phyloP scores from a whole-genome alignment of 2,329 filamentous ascomycete species.

The Colletotrichum caudatum region DNA sequence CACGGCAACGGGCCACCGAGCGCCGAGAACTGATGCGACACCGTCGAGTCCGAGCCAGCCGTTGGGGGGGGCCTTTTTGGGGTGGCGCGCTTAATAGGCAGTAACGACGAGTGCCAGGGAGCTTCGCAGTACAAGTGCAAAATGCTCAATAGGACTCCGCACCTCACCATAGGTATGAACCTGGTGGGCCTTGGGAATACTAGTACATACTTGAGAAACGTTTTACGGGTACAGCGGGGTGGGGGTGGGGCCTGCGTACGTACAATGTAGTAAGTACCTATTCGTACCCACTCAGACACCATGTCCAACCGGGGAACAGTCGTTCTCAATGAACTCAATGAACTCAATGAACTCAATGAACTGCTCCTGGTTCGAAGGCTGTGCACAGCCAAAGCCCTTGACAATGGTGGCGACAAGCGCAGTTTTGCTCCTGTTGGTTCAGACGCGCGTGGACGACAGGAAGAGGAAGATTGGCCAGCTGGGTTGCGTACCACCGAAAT shows the following conservation, averaged over 20 bases:
- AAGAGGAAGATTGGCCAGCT: neutral
- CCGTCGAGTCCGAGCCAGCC: neutral
- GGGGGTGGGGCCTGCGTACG: neutral
- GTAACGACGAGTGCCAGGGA: neutral
- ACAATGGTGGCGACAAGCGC: neutral
- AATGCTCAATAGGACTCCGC: slow-evolving; percentile 1
- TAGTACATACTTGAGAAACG: slow-evolving; percentile 16
- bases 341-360: neutral
- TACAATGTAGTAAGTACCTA: too few relatives aligned
- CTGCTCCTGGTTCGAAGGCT: neutral
- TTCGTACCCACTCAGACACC: neutral
- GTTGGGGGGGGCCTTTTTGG: slow-evolving; percentile 4
- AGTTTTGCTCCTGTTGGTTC: neutral
- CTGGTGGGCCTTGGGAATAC: neutral
- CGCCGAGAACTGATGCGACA: slow-evolving; percentile 12
- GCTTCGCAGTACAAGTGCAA: neutral
- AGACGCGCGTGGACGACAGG: neutral
- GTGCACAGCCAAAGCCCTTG: too few relatives aligned
- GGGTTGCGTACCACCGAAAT: neutral
- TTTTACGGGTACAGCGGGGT: slow-evolving; percentile 14
- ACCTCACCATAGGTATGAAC: slow-evolving; percentile 1
- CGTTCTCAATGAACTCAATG: neutral
- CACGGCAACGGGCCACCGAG: slow-evolving; percentile 32
- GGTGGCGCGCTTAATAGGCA: neutral
- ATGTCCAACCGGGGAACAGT: too few relatives aligned